Evolutionary conservation across 2,329 filamentous ascomycete genomes (phyloP).

Genomic region (Cephalotrichum gorgonifer): DNA sequence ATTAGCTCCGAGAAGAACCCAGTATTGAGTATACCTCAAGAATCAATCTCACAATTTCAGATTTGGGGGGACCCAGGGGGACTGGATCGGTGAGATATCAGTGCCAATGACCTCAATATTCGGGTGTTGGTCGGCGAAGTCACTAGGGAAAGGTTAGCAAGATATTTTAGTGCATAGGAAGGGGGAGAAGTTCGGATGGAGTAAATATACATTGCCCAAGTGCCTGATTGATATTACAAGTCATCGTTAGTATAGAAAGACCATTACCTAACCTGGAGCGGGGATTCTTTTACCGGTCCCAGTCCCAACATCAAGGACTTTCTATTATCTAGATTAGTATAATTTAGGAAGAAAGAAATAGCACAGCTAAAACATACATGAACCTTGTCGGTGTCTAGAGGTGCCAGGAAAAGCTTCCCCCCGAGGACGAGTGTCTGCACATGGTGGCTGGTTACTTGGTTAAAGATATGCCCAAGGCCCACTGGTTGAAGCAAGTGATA

Average conservation of each 20-base stretch:
- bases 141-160: slow-evolving; percentile 26
- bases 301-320: slow-evolving; percentile 37
- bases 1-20: too few species aligned
- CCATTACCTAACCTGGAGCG: background rate
- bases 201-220: slow-evolving; percentile 38
- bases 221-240: slow-evolving; percentile 9
- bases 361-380: slow-evolving; percentile 6
- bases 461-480: background rate
- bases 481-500: background rate
- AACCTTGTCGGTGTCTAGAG: slow-evolving; percentile 7
- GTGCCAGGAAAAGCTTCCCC: slow-evolving; percentile 13
- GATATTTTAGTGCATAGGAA: background rate
- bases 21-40: slow-evolving; percentile 24
- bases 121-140: slow-evolving; percentile 32
- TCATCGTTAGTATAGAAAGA: background rate
- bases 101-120: slow-evolving; percentile 34
- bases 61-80: slow-evolving; percentile 34
- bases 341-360: slow-evolving; percentile 13
- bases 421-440: slow-evolving; percentile 12
- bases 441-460: slow-evolving; percentile 10
- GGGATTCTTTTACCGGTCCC: slow-evolving; percentile 45
- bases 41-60: slow-evolving; percentile 30
- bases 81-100: slow-evolving; percentile 47
- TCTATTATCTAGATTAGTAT: slow-evolving; percentile 5
- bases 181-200: background rate